phyloP scores from a whole-genome alignment of 306 rosid genomes.

The Datisca glomerata region DNA sequence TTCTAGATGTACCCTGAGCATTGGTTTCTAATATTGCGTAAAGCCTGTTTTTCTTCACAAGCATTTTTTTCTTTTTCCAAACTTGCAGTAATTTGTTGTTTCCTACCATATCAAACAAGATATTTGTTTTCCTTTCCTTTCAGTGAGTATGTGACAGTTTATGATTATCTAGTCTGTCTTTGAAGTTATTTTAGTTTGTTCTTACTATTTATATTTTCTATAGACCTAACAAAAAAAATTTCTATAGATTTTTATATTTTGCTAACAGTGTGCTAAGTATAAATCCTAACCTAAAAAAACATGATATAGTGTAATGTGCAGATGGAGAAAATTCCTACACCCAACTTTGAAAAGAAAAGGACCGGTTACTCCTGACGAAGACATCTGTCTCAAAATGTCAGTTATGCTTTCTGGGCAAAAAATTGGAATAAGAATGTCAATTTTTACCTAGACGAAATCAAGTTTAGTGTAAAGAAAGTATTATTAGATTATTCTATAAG shows the following conservation, averaged over 20 bases:
- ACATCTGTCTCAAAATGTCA: constrained; percentile 59
- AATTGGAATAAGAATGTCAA: constrained; percentile 70
- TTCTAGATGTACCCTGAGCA: too few relatives aligned
- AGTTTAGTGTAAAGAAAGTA: constrained; percentile 94
- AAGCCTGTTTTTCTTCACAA: not conserved
- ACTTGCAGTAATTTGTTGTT: not conserved
- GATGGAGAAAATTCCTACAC: constrained; percentile 81
- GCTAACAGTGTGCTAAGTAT: too few relatives aligned
- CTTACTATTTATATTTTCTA: too few relatives aligned
- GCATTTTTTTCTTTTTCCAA: not conserved
- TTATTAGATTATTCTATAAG: too few relatives aligned
- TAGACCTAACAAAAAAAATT: too few relatives aligned
- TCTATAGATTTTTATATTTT: too few relatives aligned
- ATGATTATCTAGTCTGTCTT: too few relatives aligned
- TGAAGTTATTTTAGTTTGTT: too few relatives aligned
- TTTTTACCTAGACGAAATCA: constrained; percentile 83
- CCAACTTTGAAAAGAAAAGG: constrained; percentile 64
- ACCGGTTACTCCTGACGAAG: constrained; percentile 60
- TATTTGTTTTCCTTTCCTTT: too few relatives aligned
- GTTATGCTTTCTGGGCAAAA: constrained; percentile 79
- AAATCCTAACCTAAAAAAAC: too few relatives aligned
- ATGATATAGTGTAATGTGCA: constrained; percentile 20
- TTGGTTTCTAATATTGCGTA: not conserved
- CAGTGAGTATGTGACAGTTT: too few relatives aligned
- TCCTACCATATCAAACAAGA: too few relatives aligned